Evolutionary conservation across 2,329 filamentous ascomycete species (phyloP), one percentile per base, ranked within the genome.

Genomic region (Aspergillus hiratsukae): DNA sequence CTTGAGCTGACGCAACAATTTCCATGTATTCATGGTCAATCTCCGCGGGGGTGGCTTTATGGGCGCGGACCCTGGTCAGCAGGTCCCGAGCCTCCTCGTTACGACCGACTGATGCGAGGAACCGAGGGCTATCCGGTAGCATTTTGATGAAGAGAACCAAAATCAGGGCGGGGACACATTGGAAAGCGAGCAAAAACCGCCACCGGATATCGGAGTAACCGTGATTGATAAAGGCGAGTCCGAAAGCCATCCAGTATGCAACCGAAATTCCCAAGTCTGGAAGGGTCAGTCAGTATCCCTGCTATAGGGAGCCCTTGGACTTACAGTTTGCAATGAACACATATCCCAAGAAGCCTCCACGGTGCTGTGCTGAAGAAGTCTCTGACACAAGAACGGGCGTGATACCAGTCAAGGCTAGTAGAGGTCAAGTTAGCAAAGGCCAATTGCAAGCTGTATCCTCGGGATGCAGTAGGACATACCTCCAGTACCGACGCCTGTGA

Each of bases 401-500:
- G 59, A 81, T 81, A 48, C 75, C 78, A 35, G 76, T 82, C 62
- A 81, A 65, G 23, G 68, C 70, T 74, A 49, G 28, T 25, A 21
- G 19, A 48, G 28, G 52, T 55, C 49, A 14, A 31, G 56, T 60
- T 51, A 54, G 58, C 60, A 29, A 29, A 63, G 58, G 54, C 35
- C 35, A 41, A 25, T 29, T 48, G 28, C 35, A 19, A 37, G 10
- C 17, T 48, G 40, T 28, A 51, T 46, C n/a, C 23, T 54, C 10
- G 4, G 5, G 31, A 35, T 35, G 31, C 58, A 59, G 53, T 57
- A 60, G 55, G 53, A 37, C 65, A 52, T 64, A 64, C 74, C 77
- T 51, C 80, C 81, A 23, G 80, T 82, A 23, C 81, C 81, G 52
- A 83, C 65, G 14, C 81, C 81, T 1, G 79, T 80, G 41, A 82